Base-by-base conservation (phyloP, 176 grass and related monocot species). In the Avena sativa region DNA sequence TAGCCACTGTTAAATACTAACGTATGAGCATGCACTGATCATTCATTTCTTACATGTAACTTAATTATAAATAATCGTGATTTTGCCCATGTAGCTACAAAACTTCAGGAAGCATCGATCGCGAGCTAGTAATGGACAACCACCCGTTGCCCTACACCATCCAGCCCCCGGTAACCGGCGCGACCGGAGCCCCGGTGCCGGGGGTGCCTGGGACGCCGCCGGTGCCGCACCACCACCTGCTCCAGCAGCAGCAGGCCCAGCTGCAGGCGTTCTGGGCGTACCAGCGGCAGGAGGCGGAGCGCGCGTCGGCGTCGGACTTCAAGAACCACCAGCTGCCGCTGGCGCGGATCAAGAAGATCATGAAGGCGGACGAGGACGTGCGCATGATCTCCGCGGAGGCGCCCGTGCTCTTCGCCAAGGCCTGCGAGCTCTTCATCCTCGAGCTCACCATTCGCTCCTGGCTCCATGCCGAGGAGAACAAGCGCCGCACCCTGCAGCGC, bases 331-430 rank as follows among this genome's bases (percentile, higher is more conserved):
- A 95, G 88, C 91, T 95, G 36, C 93, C 93, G 1, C 86, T 95
- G 40, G 93, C 93, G 21, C 91, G 93, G 26, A 95, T 95, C 75
- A 95, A 93, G 89, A 95, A 95, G 91, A 95, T 95, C 71, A 95
- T 95, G 93, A 95, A 95, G 87, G 93, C 93, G 6, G 93, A 95
- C 74, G 93, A 95, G 79, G 93, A 95, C 67, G 93, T 95, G 83
- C 91, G 93, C 13, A 95, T 95, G 93, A 95, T 95, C 82, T 95
- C 93, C 36, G 93, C 93, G 16, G 93, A 95, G 83, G 93, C 93
- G 58, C 93, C 93, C 6, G 93, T 95, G 32, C 88, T 95, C 32
- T 95, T 95, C 48, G 91, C 93, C 61, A 95, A 95, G 83, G 88
- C 93, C 12, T 95, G 88, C 49, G 93, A 95, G 86, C 86, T 95